These are phyloP conservation scores for Apiosordaria backusii DNA, from an alignment of 495 filamentous ascomycete species.

Conservation along the genomic window DNA sequence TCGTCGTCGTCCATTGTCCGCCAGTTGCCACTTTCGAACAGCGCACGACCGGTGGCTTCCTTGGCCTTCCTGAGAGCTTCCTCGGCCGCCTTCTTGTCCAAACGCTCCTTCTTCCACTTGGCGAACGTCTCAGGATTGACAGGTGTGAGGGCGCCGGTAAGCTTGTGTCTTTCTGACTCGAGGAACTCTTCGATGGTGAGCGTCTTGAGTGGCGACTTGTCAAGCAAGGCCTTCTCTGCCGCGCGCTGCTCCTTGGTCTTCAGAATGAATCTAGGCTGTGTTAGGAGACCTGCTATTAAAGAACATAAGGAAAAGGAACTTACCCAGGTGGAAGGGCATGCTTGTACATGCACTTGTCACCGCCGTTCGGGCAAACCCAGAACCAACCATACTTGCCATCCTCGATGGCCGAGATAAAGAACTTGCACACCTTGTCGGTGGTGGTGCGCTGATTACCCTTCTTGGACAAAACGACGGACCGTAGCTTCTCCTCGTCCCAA, in stretches of 20 bases:
- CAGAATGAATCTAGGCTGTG: conserved; percentile 69
- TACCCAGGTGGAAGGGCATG: conserved; percentile 92
- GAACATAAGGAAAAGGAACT: conserved; percentile 29
- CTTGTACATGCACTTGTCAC: conserved; percentile 97
- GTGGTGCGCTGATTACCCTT: conserved; percentile 95
- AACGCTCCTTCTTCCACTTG: conserved; percentile 89
- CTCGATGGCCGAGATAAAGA: conserved; percentile 96
- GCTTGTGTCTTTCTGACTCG: conserved; percentile 88
- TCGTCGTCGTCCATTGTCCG: conserved; percentile 62
- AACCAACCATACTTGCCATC: conserved; percentile 99
- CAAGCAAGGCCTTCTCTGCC: conserved; percentile 94
- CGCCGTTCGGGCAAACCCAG: conserved; percentile 95
- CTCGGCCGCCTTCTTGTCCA: conserved; percentile 94
- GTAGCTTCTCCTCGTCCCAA: conserved; percentile 96
- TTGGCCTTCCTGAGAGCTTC: conserved; percentile 82
- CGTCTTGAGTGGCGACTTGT: conserved; percentile 92
- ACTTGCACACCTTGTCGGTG: conserved; percentile 99
- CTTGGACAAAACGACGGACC: conserved; percentile 86
- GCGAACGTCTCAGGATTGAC: conserved; percentile 90
- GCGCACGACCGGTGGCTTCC: conserved; percentile 86
- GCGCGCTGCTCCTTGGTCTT: conserved; percentile 97
- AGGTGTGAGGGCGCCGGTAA: conserved; percentile 85
- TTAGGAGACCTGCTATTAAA: conserved; percentile 27
- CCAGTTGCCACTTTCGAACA: conserved; percentile 98
- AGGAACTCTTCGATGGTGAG: conserved; percentile 96